These are phyloP conservation scores for Hymenoscyphus repandus DNA, from an alignment of 2,329 filamentous ascomycete species.

Conservation along the genomic window DNA sequence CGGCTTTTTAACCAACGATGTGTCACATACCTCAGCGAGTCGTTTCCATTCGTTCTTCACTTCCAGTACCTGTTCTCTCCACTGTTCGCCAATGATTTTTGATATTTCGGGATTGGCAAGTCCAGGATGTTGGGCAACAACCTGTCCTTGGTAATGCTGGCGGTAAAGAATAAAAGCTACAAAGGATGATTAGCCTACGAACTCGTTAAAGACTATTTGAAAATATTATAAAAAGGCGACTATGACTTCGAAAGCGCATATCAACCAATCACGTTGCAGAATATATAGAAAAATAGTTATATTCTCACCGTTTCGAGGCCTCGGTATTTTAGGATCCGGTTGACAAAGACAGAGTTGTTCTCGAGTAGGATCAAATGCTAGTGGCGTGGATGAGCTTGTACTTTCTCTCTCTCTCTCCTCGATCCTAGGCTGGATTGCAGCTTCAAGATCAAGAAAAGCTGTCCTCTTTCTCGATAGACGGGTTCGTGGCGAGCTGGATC, in stretches of 20 bases:
- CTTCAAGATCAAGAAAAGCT: constrained; percentile 27
- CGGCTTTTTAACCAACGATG: constrained; percentile 1
- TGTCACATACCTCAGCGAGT: constrained; percentile 65
- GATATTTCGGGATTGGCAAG: constrained; percentile 94
- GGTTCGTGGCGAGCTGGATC: constrained; percentile 23
- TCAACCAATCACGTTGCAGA: constrained; percentile 16
- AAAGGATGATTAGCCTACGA: constrained; percentile 31
- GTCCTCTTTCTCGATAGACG: constrained; percentile 31
- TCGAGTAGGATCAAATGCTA: constrained; percentile 20
- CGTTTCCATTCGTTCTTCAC: constrained; percentile 83
- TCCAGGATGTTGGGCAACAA: constrained; percentile 78
- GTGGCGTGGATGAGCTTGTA: constrained; percentile 21
- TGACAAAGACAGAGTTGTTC: constrained; percentile 61
- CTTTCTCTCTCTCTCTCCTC: constrained; percentile 26
- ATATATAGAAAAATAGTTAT: constrained; percentile 18
- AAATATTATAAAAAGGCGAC: constrained; percentile 17
- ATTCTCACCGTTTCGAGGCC: constrained; percentile 63
- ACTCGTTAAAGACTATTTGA: constrained; percentile 21
- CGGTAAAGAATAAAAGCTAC: constrained; percentile 96
- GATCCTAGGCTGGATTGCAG: constrained; percentile 26
- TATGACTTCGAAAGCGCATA: constrained; percentile 1
- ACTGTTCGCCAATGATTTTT: constrained; percentile 88
- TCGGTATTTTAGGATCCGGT: constrained; percentile 65
- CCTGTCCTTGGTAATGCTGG: constrained; percentile 80
- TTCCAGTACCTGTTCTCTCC: constrained; percentile 70